Evolutionary conservation across 768 basidiomycete species (phyloP).

Genomic region (Collybia mongolica): DNA sequence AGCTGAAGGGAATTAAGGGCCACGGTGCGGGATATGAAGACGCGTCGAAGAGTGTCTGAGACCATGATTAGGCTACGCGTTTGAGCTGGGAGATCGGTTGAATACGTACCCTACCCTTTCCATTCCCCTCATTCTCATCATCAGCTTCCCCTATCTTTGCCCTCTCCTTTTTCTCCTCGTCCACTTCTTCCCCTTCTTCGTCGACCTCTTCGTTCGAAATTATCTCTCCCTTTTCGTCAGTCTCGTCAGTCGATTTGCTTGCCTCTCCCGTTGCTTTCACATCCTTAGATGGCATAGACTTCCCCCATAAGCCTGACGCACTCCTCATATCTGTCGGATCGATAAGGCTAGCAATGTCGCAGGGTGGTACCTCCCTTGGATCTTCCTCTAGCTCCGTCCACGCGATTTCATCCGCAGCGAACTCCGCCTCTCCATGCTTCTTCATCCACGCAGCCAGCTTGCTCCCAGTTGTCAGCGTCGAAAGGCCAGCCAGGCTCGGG

Average conservation of each 20-base stretch:
- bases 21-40: constrained; percentile 37
- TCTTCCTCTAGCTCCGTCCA: constrained; percentile 34
- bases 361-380: constrained; percentile 27
- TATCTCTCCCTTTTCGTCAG: not conserved
- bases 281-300: not conserved
- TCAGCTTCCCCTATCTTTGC: constrained; percentile 1
- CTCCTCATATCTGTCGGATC: constrained; percentile 14
- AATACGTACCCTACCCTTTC: not conserved
- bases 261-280: no score
- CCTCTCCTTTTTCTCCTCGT: constrained; percentile 1
- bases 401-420: constrained; percentile 28
- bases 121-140: not conserved
- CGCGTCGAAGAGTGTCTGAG: constrained; percentile 25
- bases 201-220: constrained; percentile 1
- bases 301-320: not conserved
- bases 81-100: not conserved
- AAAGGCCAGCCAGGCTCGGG: constrained; percentile 10
- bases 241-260: no score
- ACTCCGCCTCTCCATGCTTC: constrained; percentile 28
- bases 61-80: constrained; percentile 9
- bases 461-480: constrained; percentile 30
- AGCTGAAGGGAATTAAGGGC: constrained; percentile 38
- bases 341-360: constrained; percentile 23
- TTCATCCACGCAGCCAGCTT: constrained; percentile 35
- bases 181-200: no score